Conservation (phyloP, 257 asterid species). For the Oldenlandia corymbosa region DNA sequence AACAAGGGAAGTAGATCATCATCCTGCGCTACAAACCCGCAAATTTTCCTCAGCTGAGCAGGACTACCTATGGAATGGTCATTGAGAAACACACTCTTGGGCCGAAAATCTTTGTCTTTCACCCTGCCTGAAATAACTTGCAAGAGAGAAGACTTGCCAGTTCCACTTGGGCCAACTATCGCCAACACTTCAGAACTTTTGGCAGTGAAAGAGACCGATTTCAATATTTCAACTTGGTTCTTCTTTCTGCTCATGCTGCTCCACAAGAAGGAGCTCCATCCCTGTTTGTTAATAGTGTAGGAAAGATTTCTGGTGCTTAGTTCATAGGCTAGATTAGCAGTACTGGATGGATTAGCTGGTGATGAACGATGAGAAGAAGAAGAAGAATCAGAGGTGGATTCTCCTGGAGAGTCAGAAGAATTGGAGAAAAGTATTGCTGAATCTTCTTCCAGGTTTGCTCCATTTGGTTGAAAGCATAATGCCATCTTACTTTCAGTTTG, state of each 20-base stretch:
- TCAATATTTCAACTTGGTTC: slow-evolving; percentile 43
- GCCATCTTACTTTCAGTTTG: slow-evolving; percentile 29
- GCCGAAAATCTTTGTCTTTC: slow-evolving; percentile 40
- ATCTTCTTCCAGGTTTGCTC: slow-evolving; percentile 49
- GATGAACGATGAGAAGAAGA: slow-evolving; percentile 65
- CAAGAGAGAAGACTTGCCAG: slow-evolving; percentile 72
- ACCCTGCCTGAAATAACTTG: slow-evolving; percentile 63
- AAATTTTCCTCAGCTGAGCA: slow-evolving; percentile 53
- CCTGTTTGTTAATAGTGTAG: slow-evolving; percentile 34
- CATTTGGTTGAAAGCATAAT: slow-evolving; percentile 45
- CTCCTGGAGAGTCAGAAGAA: slow-evolving; percentile 39
- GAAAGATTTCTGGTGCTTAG: slow-evolving; percentile 55
- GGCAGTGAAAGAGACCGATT: slow-evolving; percentile 63
- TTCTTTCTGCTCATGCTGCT: slow-evolving; percentile 24
- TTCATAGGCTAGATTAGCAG: slow-evolving; percentile 26
- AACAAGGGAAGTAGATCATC: slow-evolving; percentile 72
- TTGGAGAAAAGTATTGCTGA: slow-evolving; percentile 59
- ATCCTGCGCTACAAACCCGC: slow-evolving; percentile 83
- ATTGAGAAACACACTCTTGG: slow-evolving; percentile 45
- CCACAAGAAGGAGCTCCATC: slow-evolving; percentile 18
- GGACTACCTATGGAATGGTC: slow-evolving; percentile 37
- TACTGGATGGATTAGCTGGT: slow-evolving; percentile 20
- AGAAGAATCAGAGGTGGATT: slow-evolving; percentile 38
- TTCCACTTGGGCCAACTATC: slow-evolving; percentile 81
- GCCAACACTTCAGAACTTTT: slow-evolving; percentile 66